Percentiles rank a stretch among this genome's conserved stretches.
phyloP scores from a whole-genome alignment of 257 asterid species.

The Solanum ossicruentum region DNA sequence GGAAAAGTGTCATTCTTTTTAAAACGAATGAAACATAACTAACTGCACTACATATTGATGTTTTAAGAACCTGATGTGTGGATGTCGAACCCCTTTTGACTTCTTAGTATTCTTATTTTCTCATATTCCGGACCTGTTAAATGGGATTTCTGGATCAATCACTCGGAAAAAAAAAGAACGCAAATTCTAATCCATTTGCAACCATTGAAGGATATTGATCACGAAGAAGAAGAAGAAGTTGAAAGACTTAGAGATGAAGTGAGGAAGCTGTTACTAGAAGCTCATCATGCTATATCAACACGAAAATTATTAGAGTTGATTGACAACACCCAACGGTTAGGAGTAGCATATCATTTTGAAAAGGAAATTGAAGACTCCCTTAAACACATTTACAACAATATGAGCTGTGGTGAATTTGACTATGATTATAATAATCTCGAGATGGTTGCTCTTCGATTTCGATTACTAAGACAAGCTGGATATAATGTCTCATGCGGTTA shows the following conservation, averaged over 20 bases:
- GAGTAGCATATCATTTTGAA: background rate
- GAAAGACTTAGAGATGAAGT: background rate
- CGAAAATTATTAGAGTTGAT: background rate
- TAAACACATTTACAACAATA: background rate
- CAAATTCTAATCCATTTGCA: background rate
- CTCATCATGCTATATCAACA: background rate
- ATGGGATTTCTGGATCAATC: too few species aligned
- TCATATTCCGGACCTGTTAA: too few species aligned
- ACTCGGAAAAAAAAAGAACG: background rate
- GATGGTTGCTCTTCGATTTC: background rate
- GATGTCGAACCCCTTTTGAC: too few species aligned
- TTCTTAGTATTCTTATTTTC: too few species aligned
- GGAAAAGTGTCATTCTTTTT: too few species aligned
- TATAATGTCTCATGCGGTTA: background rate
- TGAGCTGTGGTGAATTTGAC: background rate
- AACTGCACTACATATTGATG: too few species aligned
- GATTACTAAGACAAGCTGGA: conserved; percentile 1
- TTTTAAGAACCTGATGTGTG: background rate
- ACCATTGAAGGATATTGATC: background rate
- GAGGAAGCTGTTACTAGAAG: background rate
- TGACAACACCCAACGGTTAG: background rate
- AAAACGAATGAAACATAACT: too few species aligned
- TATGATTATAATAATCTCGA: background rate
- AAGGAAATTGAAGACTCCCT: background rate
- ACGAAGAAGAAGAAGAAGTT: background rate